Percentiles rank a stretch among this genome's conserved stretches.
phyloP scores from a whole-genome alignment of 192 early-diverging fungal genomes.

The Gamsiella multidivaricata region DNA sequence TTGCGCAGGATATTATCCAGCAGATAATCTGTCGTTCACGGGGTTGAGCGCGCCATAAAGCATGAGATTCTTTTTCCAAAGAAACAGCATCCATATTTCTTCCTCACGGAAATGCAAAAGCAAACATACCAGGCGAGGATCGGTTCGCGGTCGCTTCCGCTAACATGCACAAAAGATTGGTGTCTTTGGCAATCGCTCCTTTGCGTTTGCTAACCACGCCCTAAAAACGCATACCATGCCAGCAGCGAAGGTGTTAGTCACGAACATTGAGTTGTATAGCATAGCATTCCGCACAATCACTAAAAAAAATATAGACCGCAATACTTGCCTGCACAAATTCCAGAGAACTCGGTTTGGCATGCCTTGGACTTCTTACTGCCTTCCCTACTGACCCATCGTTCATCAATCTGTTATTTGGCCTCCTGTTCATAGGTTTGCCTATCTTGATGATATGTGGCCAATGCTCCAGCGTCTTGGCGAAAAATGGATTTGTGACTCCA shows the following conservation, averaged over 20 bases:
- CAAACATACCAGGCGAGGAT: slow-evolving; percentile 64
- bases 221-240: slow-evolving; percentile 12
- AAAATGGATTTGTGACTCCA: slow-evolving; percentile 96
- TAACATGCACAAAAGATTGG: slow-evolving; percentile 79
- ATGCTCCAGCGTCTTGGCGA: slow-evolving; percentile 87
- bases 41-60: no score
- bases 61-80: neutral
- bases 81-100: no score
- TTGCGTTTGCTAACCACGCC: slow-evolving; percentile 78
- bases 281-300: no score
- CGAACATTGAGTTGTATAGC: neutral
- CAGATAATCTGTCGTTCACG: slow-evolving; percentile 68
- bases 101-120: neutral
- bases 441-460: slow-evolving; percentile 89
- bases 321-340: slow-evolving; percentile 60
- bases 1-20: slow-evolving; percentile 93
- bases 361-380: slow-evolving; percentile 13
- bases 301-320: neutral
- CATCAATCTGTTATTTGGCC: slow-evolving; percentile 35
- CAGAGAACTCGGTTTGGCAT: slow-evolving; percentile 50
- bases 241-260: neutral
- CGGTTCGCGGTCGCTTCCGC: slow-evolving; percentile 78
- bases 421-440: slow-evolving; percentile 46
- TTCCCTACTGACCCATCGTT: slow-evolving; percentile 34
- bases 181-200: slow-evolving; percentile 85